phyloP scores from a whole-genome alignment of 306 rosid species.

The Vigna nakashimae region DNA sequence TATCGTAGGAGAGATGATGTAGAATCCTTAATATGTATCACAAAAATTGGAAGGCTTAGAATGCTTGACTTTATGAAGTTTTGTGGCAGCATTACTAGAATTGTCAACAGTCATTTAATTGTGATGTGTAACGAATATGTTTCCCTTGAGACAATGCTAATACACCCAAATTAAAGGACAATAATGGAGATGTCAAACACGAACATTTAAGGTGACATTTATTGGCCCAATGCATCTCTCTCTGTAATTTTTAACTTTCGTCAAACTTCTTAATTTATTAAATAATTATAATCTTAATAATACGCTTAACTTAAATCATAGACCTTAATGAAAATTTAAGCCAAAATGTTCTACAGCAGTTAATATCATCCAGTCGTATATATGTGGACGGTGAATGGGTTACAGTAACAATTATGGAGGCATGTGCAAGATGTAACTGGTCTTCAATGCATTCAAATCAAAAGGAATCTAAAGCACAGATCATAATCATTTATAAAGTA shows the following conservation, averaged over 20 bases:
- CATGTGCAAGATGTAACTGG: too few species aligned
- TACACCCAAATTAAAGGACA: slow-evolving; percentile 32
- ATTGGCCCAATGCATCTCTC: neutral
- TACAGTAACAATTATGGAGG: too few species aligned
- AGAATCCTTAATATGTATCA: neutral
- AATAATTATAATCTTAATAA: too few species aligned
- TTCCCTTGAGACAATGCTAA: neutral
- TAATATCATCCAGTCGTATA: too few species aligned
- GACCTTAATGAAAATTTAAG: too few species aligned
- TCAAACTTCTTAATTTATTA: too few species aligned
- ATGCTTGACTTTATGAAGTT: neutral
- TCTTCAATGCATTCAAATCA: too few species aligned
- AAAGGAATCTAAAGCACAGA: too few species aligned
- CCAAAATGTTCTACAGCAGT: too few species aligned
- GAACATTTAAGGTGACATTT: neutral
- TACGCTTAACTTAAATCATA: too few species aligned
- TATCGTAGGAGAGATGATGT: neutral
- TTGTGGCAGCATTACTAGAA: neutral
- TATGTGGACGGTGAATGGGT: too few species aligned
- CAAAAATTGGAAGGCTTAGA: slow-evolving; percentile 1
- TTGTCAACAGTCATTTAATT: neutral
- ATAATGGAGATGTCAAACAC: slow-evolving; percentile 4
- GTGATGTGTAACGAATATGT: slow-evolving; percentile 34
- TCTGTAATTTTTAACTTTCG: neutral
- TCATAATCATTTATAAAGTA: too few species aligned